Evolutionary conservation across 805 yeast species (phyloP), one percentile per base, ranked within the genome.

Genomic region (Wickerhamomyces canadensis): DNA sequence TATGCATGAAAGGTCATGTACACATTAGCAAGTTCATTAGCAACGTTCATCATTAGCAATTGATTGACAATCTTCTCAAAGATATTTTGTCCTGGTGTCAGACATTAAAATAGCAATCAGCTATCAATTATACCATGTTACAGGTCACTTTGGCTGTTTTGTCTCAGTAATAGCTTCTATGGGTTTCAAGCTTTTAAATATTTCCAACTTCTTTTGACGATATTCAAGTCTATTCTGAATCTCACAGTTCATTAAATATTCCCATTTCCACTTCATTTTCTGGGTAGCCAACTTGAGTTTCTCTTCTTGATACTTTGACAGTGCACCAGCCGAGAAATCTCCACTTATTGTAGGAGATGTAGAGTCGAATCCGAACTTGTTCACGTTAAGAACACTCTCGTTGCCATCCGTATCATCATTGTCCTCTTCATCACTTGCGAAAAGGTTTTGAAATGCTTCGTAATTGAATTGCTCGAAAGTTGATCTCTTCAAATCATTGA

Each of bases 231-330:
- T 29, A 12, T 19, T 13, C 6, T 17, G 4, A 6, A 29, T 5
- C n/a, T 29, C 32, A 16, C 17, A 9, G 17, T n/a, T 29, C 24
- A 29, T 29, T 5, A 29, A 19, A 19, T 29, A 29, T 19, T 29
- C 32, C 32, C 32, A 29, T 29, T n/a, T 29, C 32, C 32, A 29
- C 18, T 16, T 29, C 22, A 19, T 29, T 13, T 19, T 29, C 4
- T 29, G 16, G 7, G 6, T 29, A 6, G 18, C 32, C 16, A 29
- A 19, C 10, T 10, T 21, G 10, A 10, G 10, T 10, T 21, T 21
- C 7, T 21, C 23, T 10, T 7, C 7, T 21, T 7, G 10, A 21
- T 21, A 7, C 10, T 21, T 21, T 21, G 23, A 21, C 10, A 10
- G 10, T 21, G 10, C 23, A 21, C 10, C n/a, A n/a, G n/a, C n/a